A percentile compares a stretch with the other conserved stretches of the same genome.
Evolutionary conservation across 2,329 filamentous ascomycete species (phyloP).

Genomic region (Sarocladiaceae sp.): DNA sequence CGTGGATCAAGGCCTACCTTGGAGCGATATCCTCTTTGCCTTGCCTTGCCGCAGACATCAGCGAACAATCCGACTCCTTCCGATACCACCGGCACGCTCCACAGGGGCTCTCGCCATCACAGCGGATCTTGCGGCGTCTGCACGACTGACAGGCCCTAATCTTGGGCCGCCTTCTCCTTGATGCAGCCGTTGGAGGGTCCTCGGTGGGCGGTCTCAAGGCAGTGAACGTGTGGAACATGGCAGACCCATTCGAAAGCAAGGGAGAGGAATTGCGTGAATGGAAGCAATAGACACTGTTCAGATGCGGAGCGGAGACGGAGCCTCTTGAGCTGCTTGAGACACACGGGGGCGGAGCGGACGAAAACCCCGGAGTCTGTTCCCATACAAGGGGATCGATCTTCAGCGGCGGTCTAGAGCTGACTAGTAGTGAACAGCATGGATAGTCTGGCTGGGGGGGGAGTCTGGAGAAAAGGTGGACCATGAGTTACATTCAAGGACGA

Average conservation of each 20-base stretch:
- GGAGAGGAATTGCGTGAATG: too few relatives aligned
- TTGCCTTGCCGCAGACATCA: neutral
- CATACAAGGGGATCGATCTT: too few relatives aligned
- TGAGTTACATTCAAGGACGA: too few relatives aligned
- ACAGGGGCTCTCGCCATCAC: slow-evolving; percentile 1
- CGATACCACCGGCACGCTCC: slow-evolving; percentile 7
- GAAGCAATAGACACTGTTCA: too few relatives aligned
- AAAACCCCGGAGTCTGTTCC: too few relatives aligned
- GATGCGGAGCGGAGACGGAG: too few relatives aligned
- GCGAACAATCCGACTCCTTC: neutral
- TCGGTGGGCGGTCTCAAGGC: neutral
- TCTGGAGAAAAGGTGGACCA: neutral
- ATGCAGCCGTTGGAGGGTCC: neutral
- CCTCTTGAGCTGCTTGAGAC: too few relatives aligned
- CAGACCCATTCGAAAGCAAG: too few relatives aligned
- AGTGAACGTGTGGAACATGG: slow-evolving; percentile 4
- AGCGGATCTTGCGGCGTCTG: neutral
- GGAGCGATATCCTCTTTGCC: neutral
- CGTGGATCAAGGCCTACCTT: neutral
- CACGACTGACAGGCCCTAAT: slow-evolving; percentile 3
- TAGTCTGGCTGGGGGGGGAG: neutral
- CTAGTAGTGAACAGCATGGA: too few relatives aligned
- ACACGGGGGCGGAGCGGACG: too few relatives aligned
- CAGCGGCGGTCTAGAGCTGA: too few relatives aligned
- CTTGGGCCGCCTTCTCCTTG: neutral